Evolutionary conservation across 2,329 filamentous ascomycete genomes (phyloP), one percentile per base, ranked within the genome.

Genomic region (Aspergillus aculeatinus): DNA sequence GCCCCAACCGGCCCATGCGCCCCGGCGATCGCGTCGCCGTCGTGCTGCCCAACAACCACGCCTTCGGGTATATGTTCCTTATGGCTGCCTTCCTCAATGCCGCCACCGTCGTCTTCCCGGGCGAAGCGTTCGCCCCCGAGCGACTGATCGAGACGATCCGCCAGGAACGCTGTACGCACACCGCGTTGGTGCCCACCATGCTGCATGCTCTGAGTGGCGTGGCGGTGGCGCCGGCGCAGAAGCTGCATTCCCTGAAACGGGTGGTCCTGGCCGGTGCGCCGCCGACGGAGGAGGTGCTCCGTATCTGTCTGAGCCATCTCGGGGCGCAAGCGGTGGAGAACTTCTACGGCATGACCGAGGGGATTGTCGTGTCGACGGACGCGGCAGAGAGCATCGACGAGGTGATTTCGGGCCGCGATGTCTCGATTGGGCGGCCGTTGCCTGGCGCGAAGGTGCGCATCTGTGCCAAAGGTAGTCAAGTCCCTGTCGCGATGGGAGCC

Each of bases 311-410:
- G 4, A 48, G 60, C 6, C 42, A 29, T 12, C 42, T 65, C 2
- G 62, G 64, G 47, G 39, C 62, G 23, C 57, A 55, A 4, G 58
- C 51, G 9, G 62, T 64, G 19, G 60, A 66, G 23, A 66, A 61
- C 48, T 51, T 55, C 16, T 65, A 63, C 25, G 63, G 63, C 2
- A 65, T 65, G 63, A 65, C 61, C 1, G 63, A 65, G 51, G 63
- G 39, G 5, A 44, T 44, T 5, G n/a, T 19, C 3, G 39, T 44
- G 5, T 44, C 39, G 39, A 44, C 39, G 16, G 39, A 9, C 5
- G 16, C 39, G 39, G 39, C 5, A 4, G 39, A 44, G 39, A 19
- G 39, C 0, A 1, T 44, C 39, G 39, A 44, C 6, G 6, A 44
- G 14, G 39, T 9, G 4, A 3, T 44, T 9, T 9, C 5, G 3